Conservation (phyloP, 495 filamentous ascomycete species). For the Aspergillus heteromorphus region DNA sequence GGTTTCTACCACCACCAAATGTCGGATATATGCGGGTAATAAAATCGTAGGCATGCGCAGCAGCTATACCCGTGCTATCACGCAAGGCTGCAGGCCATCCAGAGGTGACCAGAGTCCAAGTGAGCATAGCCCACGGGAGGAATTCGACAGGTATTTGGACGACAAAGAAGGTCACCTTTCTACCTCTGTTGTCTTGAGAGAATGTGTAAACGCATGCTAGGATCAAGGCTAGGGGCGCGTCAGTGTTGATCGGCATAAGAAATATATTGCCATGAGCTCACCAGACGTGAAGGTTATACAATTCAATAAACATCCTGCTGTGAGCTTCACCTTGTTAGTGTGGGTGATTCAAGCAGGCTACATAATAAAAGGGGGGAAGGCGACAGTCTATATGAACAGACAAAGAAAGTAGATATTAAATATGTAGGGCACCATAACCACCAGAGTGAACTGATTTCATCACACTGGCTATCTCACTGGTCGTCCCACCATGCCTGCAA, state of each 20-base stretch:
- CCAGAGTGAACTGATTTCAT: slow-evolving; percentile 58
- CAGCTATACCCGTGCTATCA: slow-evolving; percentile 65
- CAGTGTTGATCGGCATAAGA: slow-evolving; percentile 17
- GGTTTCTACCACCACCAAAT: slow-evolving; percentile 72
- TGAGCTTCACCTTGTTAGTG: slow-evolving; percentile 45
- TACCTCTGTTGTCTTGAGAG: slow-evolving; percentile 72
- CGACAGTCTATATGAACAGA: slow-evolving; percentile 9
- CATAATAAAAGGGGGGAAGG: slow-evolving; percentile 16
- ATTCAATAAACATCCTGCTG: slow-evolving; percentile 46
- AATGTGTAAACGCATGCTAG: slow-evolving; percentile 77
- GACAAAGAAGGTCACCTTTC: slow-evolving; percentile 65
- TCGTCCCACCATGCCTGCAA: slow-evolving; percentile 87
- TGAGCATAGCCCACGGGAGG: slow-evolving; percentile 71
- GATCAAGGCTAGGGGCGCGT: slow-evolving; percentile 55
- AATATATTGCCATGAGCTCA: slow-evolving; percentile 21
- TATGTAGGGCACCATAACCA: slow-evolving; percentile 91
- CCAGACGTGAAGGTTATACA: slow-evolving; percentile 50
- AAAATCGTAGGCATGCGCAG: slow-evolving; percentile 84
- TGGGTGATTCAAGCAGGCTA: slow-evolving; percentile 9
- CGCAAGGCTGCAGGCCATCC: slow-evolving; percentile 43
- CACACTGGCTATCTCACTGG: slow-evolving; percentile 75
- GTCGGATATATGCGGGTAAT: slow-evolving; percentile 74
- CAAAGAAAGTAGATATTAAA: slow-evolving; percentile 17
- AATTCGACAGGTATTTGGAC: slow-evolving; percentile 69
- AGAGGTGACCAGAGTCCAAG: slow-evolving; percentile 56